phyloP scores from a whole-genome alignment of 176 grass and related monocot genomes.

The Musa troglodytarum region DNA sequence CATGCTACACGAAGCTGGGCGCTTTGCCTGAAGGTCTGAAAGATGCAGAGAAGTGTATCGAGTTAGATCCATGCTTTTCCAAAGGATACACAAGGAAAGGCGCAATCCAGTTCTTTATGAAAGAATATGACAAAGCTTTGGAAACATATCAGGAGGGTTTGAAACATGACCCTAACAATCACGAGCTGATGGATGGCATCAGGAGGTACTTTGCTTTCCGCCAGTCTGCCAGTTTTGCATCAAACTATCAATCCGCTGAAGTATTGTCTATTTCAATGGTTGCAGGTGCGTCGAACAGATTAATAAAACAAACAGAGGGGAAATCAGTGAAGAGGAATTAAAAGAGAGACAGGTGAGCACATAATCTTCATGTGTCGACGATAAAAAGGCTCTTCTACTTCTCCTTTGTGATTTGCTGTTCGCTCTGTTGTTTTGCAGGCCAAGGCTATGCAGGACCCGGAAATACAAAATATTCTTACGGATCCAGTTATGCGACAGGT shows the following conservation, averaged over 20 bases:
- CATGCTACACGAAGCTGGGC: slow-evolving; percentile 40
- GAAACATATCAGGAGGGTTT: slow-evolving; percentile 36
- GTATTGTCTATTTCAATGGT: background rate
- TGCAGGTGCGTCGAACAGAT: slow-evolving; percentile 67
- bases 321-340: slow-evolving; percentile 67
- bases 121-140: slow-evolving; percentile 11
- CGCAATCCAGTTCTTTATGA: slow-evolving; percentile 12
- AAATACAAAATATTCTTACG: slow-evolving; percentile 72
- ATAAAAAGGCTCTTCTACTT: background rate
- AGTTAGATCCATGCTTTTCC: slow-evolving; percentile 42
- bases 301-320: slow-evolving; percentile 67
- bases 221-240: background rate
- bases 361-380: background rate
- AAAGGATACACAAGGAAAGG: slow-evolving; percentile 50
- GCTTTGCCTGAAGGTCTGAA: slow-evolving; percentile 38
- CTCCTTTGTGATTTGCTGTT: slow-evolving; percentile 9
- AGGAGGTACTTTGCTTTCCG: slow-evolving; percentile 12
- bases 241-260: too few relatives aligned
- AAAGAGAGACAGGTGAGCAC: slow-evolving; percentile 69
- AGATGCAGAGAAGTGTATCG: slow-evolving; percentile 54
- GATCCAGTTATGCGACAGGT: slow-evolving; percentile 93
- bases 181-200: slow-evolving; percentile 21
- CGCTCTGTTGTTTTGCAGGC: slow-evolving; percentile 26
- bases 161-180: slow-evolving; percentile 53
- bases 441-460: slow-evolving; percentile 89